A percentile compares a stretch with the other conserved stretches of the same genome.
Conservation (phyloP, 768 basidiomycete genomes). For the Nidula microcarpa region DNA sequence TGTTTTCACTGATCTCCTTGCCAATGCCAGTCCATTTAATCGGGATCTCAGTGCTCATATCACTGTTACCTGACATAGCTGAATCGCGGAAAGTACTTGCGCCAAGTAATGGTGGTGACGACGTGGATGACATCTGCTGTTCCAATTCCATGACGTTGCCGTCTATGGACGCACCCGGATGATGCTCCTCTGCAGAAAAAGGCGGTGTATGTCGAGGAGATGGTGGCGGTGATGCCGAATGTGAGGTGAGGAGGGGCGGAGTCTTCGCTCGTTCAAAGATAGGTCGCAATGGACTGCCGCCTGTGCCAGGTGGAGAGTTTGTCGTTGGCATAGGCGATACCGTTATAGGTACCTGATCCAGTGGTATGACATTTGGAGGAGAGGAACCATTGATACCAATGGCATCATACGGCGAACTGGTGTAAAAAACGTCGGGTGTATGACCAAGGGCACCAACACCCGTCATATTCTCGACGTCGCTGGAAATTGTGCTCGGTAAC, state of each 20-base stretch:
- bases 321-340: conserved; percentile 14
- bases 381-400: neutral
- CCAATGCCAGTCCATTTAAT: conserved; percentile 58
- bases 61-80: conserved; percentile 48
- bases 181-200: no score
- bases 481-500: conserved; percentile 53
- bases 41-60: conserved; percentile 45
- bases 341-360: neutral
- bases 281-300: conserved; percentile 23
- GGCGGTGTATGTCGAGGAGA: neutral
- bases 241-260: conserved; percentile 31
- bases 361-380: no score
- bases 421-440: conserved; percentile 28
- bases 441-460: conserved; percentile 47
- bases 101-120: conserved; percentile 43
- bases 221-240: conserved; percentile 10
- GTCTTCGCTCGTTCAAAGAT: conserved; percentile 34
- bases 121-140: neutral
- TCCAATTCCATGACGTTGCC: neutral
- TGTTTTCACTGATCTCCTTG: conserved; percentile 3
- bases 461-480: conserved; percentile 58
- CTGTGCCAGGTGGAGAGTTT: conserved; percentile 14
- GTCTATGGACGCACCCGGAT: neutral
- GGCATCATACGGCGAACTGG: conserved; percentile 22
- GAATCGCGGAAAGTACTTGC: conserved; percentile 67